A percentile compares a stretch with the other conserved stretches of the same genome.
phyloP scores from a whole-genome alignment of 305 asterid species.

The Fraxinus velutina region DNA sequence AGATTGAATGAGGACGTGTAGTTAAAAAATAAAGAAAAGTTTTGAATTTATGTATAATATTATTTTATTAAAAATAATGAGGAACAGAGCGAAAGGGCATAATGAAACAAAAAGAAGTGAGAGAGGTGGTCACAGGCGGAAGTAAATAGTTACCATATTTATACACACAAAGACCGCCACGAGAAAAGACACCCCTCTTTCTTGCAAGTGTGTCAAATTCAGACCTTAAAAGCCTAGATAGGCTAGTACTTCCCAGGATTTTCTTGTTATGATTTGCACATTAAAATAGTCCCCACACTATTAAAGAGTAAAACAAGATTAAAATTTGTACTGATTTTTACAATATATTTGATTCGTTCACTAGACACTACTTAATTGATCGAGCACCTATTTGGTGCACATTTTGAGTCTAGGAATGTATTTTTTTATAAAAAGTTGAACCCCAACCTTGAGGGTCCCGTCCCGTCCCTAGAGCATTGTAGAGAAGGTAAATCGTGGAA shows the following conservation, averaged over 20 bases:
- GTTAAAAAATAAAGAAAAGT: no score
- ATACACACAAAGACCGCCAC: conserved; percentile 6
- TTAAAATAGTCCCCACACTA: not conserved
- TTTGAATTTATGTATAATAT: no score
- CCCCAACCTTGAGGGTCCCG: no score
- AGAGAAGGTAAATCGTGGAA: no score
- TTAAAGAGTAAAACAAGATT: not conserved
- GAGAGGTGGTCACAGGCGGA: not conserved
- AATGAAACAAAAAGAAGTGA: not conserved
- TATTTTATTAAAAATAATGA: no score
- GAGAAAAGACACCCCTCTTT: not conserved
- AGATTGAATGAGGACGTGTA: no score
- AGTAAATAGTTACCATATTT: not conserved
- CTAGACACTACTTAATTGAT: not conserved
- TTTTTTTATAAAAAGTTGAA: no score
- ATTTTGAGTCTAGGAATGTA: no score
- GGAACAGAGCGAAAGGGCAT: no score
- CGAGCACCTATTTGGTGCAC: no score
- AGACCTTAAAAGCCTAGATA: not conserved
- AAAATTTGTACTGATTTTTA: not conserved
- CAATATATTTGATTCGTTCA: not conserved
- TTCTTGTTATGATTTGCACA: not conserved
- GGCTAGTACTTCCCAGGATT: not conserved
- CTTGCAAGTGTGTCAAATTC: not conserved
- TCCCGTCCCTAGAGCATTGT: no score